Base-by-base conservation (phyloP, 257 asterid genomes). In the Solanum gandarillasii region DNA sequence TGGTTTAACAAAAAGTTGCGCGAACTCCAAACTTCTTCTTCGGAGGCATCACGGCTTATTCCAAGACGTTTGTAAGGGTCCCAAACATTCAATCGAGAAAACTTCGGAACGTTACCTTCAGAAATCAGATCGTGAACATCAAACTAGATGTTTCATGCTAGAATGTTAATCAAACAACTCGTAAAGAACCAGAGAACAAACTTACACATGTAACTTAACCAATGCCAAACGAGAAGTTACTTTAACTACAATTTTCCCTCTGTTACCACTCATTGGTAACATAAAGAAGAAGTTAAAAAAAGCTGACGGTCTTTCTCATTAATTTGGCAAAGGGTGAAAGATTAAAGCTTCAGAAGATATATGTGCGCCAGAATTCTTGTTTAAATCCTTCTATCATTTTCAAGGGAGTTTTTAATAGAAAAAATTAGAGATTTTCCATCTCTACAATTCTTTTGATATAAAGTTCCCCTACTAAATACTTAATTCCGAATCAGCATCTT, bases 11-110 rank as follows among this genome's bases (percentile, higher is more conserved):
- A 91, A 90, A 97, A 93, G 91, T 97, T 96, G 46, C 98, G 95
- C 86, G 99, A 95, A 89, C 97, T 92, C 99, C 99, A 97, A 87
- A 97, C 91, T 93, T 97, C 99, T 89, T 96, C 99, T 87, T 95
- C 98, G 5, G 98, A 93, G 71, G 99, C 99, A 91, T 95, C 95
- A 52, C 90, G 91, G 74, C 86, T 88, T 92, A 97, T 87, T 73
- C 99, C 99, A 84, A 97, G 92, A 48, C 99, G 95, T 93, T 94
- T 97, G 88, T 93, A 97, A 34, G 99, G 99, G 90, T 96, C 94
- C 99, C 99, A 97, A 36, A 94, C 96, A 81, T 91, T 90, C 39
- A 90, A n/a, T 78, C 99, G 91, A 43, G 96, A 90, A 88, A 95
- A 97, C 86, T 90, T 94, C 1, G 92, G 72, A 73, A 91, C 29